Base-by-base conservation (phyloP, 202 grass and related monocot species). In the Panicum virgatum region DNA sequence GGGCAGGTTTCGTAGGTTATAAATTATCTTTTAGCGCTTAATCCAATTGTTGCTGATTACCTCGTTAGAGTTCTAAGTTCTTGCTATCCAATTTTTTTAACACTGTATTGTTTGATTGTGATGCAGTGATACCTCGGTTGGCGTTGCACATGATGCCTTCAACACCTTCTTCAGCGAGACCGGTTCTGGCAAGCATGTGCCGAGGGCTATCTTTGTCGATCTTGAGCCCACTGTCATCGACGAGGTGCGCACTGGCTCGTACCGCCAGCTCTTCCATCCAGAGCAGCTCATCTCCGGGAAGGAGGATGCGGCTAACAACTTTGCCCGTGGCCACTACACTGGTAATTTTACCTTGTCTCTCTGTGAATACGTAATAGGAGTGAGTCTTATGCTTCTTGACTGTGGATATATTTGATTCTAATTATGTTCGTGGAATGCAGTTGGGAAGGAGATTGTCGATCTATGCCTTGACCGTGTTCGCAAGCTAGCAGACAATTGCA, bases 151-250 rank as follows among this genome's bases (percentile, higher is more conserved):
- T 22, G 94, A 97, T 63, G 94, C 94, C 12, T 97, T 97, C 88
- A 97, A 97, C 83, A 97, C 94, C 0, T 97, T 97, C 81, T 97
- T 97, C 87, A 97, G 94, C 5, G 94, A 97, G 81, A 97, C 94
- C 0, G 84, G 92, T 19, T 62, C 94, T 0, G 94, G 94, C 57
- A 92, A 92, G 86, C 94, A 97, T 29, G 94, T 97, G 43, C 94
- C 94, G 1, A 94, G 94, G 80, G 94, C 94, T 60, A 94, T 97
- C 77, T 97, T 97, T 6, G 90, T 97, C 0, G 94, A 97, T 69
- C 90, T 97, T 18, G 94, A 97, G 78, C 94, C 94, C 63, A 94
- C 94, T 5, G 94, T 97, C 74, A 97, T 97, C 0, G 94, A 97
- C 25, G 94, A 97, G 75, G 92, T 97, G 9, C 87, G 92, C 69